Percentiles rank a stretch among this genome's conserved stretches.
Evolutionary conservation across 768 basidiomycete genomes (phyloP).

Genomic region (Chalciporus sphaerocephalus): DNA sequence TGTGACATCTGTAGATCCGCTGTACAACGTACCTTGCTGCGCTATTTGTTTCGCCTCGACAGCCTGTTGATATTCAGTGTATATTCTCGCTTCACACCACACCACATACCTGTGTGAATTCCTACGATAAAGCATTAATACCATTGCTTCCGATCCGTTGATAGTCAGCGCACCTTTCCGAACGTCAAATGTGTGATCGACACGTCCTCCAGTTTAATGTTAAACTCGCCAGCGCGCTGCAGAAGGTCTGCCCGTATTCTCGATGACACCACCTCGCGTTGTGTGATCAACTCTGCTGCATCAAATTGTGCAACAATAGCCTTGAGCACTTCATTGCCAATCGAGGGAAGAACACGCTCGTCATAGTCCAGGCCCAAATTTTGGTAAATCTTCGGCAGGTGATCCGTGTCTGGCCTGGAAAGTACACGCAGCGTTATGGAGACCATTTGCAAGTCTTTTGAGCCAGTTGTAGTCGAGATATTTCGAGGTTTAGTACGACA

Average conservation of each 20-base stretch:
- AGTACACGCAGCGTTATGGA: constrained; percentile 94
- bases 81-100: background rate
- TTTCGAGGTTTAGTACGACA: constrained; percentile 96
- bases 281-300: constrained; percentile 93
- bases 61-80: constrained; percentile 43
- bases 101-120: constrained; percentile 67
- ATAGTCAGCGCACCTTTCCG: constrained; percentile 56
- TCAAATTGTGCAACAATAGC: constrained; percentile 98
- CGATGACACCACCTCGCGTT: constrained; percentile 94
- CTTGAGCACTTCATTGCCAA: constrained; percentile 97
- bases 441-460: constrained; percentile 98
- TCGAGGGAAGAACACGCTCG: constrained; percentile 94
- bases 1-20: background rate
- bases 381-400: constrained; percentile 92
- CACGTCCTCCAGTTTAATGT: constrained; percentile 93
- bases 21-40: constrained; percentile 73
- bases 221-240: constrained; percentile 92
- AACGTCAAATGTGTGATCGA: constrained; percentile 92
- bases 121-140: constrained; percentile 41
- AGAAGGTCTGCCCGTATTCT: constrained; percentile 89
- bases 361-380: constrained; percentile 94
- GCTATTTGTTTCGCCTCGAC: constrained; percentile 99
- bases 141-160: background rate
- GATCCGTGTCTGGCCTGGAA: constrained; percentile 84
- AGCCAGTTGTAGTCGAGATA: constrained; percentile 97